Conservation (phyloP, 352 stramenopile genomes). For the Pythium diclinum region DNA sequence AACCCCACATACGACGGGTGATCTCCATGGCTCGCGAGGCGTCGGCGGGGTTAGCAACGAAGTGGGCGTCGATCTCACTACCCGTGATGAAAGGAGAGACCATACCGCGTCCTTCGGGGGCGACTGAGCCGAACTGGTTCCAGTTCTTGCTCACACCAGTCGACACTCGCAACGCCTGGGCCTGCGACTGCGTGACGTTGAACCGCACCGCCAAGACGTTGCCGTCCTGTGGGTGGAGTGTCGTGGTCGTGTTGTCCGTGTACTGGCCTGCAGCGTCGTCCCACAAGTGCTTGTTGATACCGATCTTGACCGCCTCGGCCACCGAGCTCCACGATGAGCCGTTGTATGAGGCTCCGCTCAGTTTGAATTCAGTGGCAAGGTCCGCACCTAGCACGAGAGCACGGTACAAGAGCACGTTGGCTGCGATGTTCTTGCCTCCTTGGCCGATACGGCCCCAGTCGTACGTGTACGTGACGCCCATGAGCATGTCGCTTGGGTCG, state of each 20-base stretch:
- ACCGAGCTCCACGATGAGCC: conserved; percentile 26
- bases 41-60: conserved; percentile 27
- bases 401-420: conserved; percentile 36
- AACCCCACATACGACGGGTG: conserved; percentile 35
- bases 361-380: conserved; percentile 5
- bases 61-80: conserved; percentile 34
- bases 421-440: conserved; percentile 39
- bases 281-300: conserved; percentile 35
- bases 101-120: conserved; percentile 27
- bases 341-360: neutral
- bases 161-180: conserved; percentile 25
- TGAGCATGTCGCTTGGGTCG: conserved; percentile 26
- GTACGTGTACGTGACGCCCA: conserved; percentile 25
- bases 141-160: conserved; percentile 22
- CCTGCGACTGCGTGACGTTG: conserved; percentile 29
- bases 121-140: conserved; percentile 35
- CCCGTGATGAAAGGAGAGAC: conserved; percentile 38
- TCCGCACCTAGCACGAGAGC: conserved; percentile 22
- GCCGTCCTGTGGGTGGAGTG: conserved; percentile 30
- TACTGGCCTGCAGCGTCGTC: conserved; percentile 26
- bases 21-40: conserved; percentile 29
- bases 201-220: conserved; percentile 34
- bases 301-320: conserved; percentile 26
- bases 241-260: conserved; percentile 34
- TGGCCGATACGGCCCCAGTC: conserved; percentile 39